Evolutionary conservation across 1,139 yeast species (phyloP), one percentile per base, ranked within the genome.

Genomic region (Yamadazyma dendronema): DNA sequence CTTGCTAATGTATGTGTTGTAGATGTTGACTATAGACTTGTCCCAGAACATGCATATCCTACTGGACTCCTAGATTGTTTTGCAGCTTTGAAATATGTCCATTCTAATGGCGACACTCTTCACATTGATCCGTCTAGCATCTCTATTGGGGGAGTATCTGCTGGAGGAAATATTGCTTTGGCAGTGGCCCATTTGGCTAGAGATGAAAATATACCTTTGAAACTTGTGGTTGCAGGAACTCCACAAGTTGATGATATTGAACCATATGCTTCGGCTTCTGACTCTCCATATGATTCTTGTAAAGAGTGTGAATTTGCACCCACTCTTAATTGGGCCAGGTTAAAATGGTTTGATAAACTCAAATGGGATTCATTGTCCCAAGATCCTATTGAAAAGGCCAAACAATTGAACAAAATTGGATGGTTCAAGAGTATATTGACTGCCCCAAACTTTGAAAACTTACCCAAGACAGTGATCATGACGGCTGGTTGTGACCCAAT

Each of bases 41-140:
- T 77, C 0, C 80, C 80, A 1, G 77, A 74, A 43, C 49, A 57
- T 40, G 74, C 76, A 6, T 75, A 57, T 44, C 80, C 80, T 2
- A 71, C 74, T 4, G 64, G 70, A 28, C 62, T 69, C 3, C 61
- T 68, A 17, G 79, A 74, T 48, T 52, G 74, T 28, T 68, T 57
- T 49, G 74, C 61, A 29, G 48, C 61, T 3, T 40, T 49, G 22
- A 34, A 57, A 30, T 59, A 52, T 46, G 51, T 49, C 2, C 42
- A 47, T 28, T 48, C 47, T 22, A 35, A 43, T n/a, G 56, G 49
- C 1, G 46, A 50, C 5, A n/a, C 25, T 28, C 50, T 68, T 27
- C 52, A 51, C 4, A 53, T 68, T 31, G 57, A 72, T 41, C 47
- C 47, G 19, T 47, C 50, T 23, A 65, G 61, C 37, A 53, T 72